Base-by-base conservation (phyloP, 306 rosid genomes). In the Prunus mume region DNA sequence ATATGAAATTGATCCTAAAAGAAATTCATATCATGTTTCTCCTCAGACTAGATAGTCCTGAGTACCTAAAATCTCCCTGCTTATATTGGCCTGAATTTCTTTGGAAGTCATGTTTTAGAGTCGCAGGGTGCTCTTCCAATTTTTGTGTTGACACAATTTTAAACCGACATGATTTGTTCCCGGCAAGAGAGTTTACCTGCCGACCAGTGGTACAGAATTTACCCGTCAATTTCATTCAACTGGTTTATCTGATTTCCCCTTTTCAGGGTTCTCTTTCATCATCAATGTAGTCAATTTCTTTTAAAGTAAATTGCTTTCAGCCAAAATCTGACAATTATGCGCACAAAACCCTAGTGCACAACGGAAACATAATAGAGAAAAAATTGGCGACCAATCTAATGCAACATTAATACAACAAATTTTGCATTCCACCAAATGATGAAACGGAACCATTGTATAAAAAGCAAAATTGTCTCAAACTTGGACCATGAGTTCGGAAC, bases 1-100 rank as follows among this genome's bases (percentile, higher is more conserved):
- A 68, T 62, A 28, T 83, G 77, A 85, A 52, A 1, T 52, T 65
- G 14, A 14, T n/a, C 11, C 43, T 22, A 55, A 11, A 19, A 72
- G 65, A 72, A 72, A 19, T 30, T 19, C 54, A 32, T 32, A 5
- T 51, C 56, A 51, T 15, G 19, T 34, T 65, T 12, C 27, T 9
- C 3, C 17, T 1, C 9, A 19, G 41, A 34, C 41, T 0, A 34
- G 8, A 34, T 34, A 34, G 41, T 34, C 41, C 41, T 6, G 7
- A 34, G 69, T 11, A 15, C 69, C 25, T 19, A 34, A 65, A 56
- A 34, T 3, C 19, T 15, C 18, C 56, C 20, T 17, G 62, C 24
- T 72, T 34, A 6, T 41, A 43, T 55, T 51, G 46, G 4, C 11
- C 10, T 43, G 10, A 45, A 46, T 13, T 45, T 24, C 20, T 1